Evolutionary conservation across 192 early-diverging fungal genomes (phyloP), one percentile per base, ranked within the genome.

Genomic region (Backusella tarrabulga): DNA sequence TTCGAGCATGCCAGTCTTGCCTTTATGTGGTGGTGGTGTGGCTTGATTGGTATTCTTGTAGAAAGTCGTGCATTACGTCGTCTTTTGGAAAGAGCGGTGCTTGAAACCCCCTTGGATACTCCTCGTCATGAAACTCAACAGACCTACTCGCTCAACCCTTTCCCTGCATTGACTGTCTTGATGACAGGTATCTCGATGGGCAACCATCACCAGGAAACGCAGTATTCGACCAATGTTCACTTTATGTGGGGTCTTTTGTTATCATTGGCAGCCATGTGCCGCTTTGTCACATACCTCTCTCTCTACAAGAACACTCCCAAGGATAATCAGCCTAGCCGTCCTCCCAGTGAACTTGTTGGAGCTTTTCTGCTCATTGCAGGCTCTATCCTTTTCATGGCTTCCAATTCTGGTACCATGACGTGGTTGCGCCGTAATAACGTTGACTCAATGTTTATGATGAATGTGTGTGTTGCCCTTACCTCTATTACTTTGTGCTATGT

Each of bases 11-110:
- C 81, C 6, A 79, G 77, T 74, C 38, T 83, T 6, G 81, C 81
- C 15, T 83, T 83, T 69, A 83, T 83, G 81, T 83, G 81, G 81
- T 83, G 81, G 81, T 83, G 81, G 81, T 73, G 71, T 46, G 81
- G 81, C 29, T 67, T 83, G 5, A 67, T 75, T 52, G 81, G 81
- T 38, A 73, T 83, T 14, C 70, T 83, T 3, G 71, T 83, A 1
- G 81, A 83, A 76, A 83, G 81, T 9, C 56, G 75, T 23, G 44
- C 71, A 63, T 32, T 83, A 17, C 74, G 77, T 40, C 71, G 75
- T 7, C 34, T 79, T 36, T 56, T 83, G 29, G 68, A 72, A 3
- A 70, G 77, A 19, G 38, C 69, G 0, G 34, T 46, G 11, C 52
- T 73, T 7, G n/a, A 68, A 14, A 66, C 67, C 35, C 69, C 68